Evolutionary conservation across 2,329 filamentous ascomycete species (phyloP).

Genomic region (Trichoderma citrinoviride): DNA sequence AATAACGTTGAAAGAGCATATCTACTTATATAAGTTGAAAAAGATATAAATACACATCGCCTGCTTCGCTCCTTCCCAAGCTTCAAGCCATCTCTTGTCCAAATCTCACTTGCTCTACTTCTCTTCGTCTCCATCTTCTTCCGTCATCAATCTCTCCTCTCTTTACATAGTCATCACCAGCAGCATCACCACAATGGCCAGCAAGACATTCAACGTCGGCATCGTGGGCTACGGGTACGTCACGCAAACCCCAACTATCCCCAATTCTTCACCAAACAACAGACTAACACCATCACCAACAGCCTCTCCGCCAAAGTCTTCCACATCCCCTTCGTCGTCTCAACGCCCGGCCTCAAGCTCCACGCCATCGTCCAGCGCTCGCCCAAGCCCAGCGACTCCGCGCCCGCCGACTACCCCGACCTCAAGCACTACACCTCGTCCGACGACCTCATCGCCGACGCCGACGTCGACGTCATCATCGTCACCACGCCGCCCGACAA

Average conservation of each 20-base stretch:
- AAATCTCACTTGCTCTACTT: not conserved
- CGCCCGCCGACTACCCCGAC: conserved; percentile 63
- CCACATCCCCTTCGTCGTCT: conserved; percentile 74
- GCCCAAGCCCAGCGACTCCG: conserved; percentile 63
- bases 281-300: not conserved
- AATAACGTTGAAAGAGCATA: not conserved
- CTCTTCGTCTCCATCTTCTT: not conserved
- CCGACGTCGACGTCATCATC: conserved; percentile 65
- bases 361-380: conserved; percentile 74
- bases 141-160: too few species aligned
- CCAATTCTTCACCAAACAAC: conserved; percentile 1
- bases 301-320: conserved; percentile 70
- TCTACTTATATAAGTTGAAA: not conserved
- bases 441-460: conserved; percentile 63
- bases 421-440: conserved; percentile 62
- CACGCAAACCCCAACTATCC: not conserved
- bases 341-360: conserved; percentile 62
- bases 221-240: conserved; percentile 52
- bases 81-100: not conserved
- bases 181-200: conserved; percentile 29
- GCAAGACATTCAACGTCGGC: conserved; percentile 49
- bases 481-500: conserved; percentile 69
- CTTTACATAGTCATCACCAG: not conserved
- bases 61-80: not conserved
- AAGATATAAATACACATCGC: not conserved